Base-by-base conservation (phyloP, 2,329 filamentous ascomycete species). In the Colletotrichum lindemuthianum region DNA sequence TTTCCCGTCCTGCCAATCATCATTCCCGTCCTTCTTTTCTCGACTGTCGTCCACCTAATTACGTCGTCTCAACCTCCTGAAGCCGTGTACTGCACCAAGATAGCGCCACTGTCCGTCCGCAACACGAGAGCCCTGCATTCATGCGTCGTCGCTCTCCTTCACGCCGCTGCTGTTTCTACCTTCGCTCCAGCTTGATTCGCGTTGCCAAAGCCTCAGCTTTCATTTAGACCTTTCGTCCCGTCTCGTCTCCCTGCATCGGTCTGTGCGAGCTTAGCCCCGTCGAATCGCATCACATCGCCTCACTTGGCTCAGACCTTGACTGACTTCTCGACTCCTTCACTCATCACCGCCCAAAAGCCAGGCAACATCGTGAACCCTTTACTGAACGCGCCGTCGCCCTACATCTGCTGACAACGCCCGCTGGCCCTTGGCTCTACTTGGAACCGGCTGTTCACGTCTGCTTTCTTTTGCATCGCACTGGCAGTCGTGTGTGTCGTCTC, bases 1-100 rank as follows among this genome's bases (percentile, higher is more conserved):
- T 59, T 59, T 44, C 43, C 43, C 53, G 60, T 34, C 49, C 63
- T 66, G 54, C 63, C 63, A 66, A 66, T 65, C 60, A 66, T 55
- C 53, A 53, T 65, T 64, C 54, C 60, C 60, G 37, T 59, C 60
- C 9, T 51, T 63, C 55, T 49, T 39, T 39, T 51, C 34, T 33
- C 58, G 61, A 43, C 52, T 47, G 58, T 57, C 59, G 40, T 56
- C 57, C 24, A 24, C 41, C 37, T 50, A 24, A 24, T 24, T 24
- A 45, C 59, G 32, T 65, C 58, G 47, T 65, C 63, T 65, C 52
- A 65, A 63, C 58, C 61, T 65, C 40, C 11, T 61, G 45, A 43
- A 51, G 58, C 61, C 61, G 61, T 64, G 57, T 51, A 40, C 57
- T 37, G 60, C 57, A 50, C 63, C 63, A 52, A 65, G 57, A 65